phyloP scores from a whole-genome alignment of 1,284 basidiomycete species.

The Mycena sp. region DNA sequence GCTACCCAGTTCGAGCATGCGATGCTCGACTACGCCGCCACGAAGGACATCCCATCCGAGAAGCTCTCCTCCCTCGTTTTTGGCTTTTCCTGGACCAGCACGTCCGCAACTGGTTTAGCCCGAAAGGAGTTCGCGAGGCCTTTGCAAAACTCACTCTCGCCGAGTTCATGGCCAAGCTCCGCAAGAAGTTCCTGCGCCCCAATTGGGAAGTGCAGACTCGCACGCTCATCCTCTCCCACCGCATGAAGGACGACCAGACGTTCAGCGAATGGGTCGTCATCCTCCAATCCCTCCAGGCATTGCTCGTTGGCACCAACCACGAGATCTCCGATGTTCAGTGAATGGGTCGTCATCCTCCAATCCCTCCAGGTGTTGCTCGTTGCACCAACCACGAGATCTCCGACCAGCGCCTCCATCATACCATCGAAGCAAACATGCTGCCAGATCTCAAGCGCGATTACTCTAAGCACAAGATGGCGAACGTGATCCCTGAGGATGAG shows the following conservation, averaged over 20 bases:
- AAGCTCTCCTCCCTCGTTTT: too few species aligned
- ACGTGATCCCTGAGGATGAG: background rate
- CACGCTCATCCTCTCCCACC: background rate
- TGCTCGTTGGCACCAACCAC: background rate
- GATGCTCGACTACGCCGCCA: too few species aligned
- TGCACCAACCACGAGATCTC: too few species aligned
- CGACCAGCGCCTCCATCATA: background rate
- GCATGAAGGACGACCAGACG: background rate
- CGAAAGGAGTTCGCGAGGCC: too few species aligned
- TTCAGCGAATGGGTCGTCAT: background rate
- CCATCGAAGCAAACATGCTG: conserved; percentile 8
- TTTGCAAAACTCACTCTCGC: too few species aligned
- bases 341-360: too few species aligned
- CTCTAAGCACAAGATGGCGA: background rate
- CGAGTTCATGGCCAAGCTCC: background rate
- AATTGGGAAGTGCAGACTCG: background rate
- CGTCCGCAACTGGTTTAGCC: too few species aligned
- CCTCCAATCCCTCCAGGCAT: background rate
- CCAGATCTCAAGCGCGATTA: background rate
- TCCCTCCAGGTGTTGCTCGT: too few species aligned
- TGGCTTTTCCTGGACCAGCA: too few species aligned
- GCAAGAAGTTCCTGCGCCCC: background rate
- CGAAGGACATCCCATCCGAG: too few species aligned
- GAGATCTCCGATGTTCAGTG: background rate
- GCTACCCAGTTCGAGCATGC: too few species aligned